Evolutionary conservation across 805 yeast species (phyloP), one percentile per base, ranked within the genome.

Genomic region (Sugiyamaella valdiviana): DNA sequence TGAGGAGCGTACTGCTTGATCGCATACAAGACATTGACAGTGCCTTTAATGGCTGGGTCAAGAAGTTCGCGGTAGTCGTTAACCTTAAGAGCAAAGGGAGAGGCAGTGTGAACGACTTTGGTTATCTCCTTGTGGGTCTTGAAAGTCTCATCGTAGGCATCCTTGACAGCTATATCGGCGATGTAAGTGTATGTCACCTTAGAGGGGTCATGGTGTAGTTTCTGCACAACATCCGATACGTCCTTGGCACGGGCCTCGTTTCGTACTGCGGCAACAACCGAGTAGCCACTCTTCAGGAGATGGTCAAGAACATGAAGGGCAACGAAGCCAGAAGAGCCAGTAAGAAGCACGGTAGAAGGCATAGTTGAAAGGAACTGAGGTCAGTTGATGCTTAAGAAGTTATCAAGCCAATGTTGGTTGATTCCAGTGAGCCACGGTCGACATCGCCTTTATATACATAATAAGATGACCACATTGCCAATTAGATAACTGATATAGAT

Each of bases 131-230:
- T 55, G 51, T 75, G 69, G n/a, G 58, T 59, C 38, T 63, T 49
- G 44, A 79, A 63, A 0, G 71, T 73, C 9, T 64, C 61, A 55
- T 76, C 79, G 53, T 79, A 78, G 1, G 81, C 79, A 17, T 68
- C 69, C 14, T 56, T 59, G 5, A 44, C 54, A 1, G 64, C 61
- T 44, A 61, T 58, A 40, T 64, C 68, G 5, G 57, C 51, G 5
- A 64, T 14, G 12, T 23, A 23, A 6, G 26, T 6, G 26, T 6
- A 23, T 6, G 26, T 9, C 9, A 23, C 26, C 26, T 23, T 23
- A 9, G 26, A 23, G 9, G 26, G 9, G 9, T 23, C 26, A 6
- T 23, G 26, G 26, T 9, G 9, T 9, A 23, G 9, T 9, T 23
- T 23, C 9, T 6, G 9, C 9, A 23, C 9, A 23, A 23, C 26